Evolutionary conservation across 2,329 filamentous ascomycete species (phyloP).

Genomic region (Fusarium citri): DNA sequence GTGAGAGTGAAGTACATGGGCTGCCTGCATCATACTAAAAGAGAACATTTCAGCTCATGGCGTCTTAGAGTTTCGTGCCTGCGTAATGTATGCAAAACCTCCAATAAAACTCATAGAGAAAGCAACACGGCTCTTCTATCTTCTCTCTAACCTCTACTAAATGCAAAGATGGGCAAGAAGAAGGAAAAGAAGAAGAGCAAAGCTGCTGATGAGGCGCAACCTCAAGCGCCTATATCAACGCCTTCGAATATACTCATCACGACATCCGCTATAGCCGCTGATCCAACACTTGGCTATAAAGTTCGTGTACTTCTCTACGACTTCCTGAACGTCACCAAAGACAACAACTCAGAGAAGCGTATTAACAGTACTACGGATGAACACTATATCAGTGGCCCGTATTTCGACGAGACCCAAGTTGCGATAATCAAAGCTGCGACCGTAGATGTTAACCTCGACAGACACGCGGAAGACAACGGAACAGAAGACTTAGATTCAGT

Average conservation of each 20-base stretch:
- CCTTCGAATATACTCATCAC: neutral
- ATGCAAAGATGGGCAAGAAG: neutral
- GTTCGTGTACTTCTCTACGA: conserved; percentile 13
- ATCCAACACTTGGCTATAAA: conserved; percentile 7
- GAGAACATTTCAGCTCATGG: neutral
- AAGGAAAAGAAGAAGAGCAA: conserved; percentile 1
- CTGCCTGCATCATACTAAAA: neutral
- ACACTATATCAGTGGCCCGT: conserved; percentile 4
- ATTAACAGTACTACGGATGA: conserved; percentile 5
- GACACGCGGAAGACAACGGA: neutral
- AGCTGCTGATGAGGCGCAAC: neutral
- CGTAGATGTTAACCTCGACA: neutral
- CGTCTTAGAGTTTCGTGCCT: neutral
- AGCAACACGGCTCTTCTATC: neutral
- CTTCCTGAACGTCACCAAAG: conserved; percentile 1
- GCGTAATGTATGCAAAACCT: neutral
- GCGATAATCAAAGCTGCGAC: neutral
- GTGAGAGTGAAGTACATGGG: neutral
- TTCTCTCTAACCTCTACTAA: neutral
- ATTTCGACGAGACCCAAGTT: conserved; percentile 2
- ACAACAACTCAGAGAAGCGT: conserved; percentile 1
- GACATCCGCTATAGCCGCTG: neutral
- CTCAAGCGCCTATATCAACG: neutral
- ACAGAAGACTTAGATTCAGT: neutral
- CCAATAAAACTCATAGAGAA: neutral